Evolutionary conservation across 257 asterid genomes (phyloP).

Genomic region (Thymus mandschuricus): DNA sequence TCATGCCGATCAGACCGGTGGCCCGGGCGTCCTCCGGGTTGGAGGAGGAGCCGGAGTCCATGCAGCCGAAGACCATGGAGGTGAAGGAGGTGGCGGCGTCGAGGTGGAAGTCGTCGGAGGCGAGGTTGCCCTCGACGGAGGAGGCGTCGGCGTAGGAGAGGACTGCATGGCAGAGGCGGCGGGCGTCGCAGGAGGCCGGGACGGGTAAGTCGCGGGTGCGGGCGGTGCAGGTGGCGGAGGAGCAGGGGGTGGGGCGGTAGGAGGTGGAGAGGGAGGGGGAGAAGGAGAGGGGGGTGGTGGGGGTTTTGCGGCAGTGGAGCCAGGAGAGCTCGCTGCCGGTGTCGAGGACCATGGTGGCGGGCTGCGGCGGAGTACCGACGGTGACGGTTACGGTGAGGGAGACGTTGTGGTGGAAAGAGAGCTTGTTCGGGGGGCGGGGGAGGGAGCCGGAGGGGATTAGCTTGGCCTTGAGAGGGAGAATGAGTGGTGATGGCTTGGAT

Average conservation of each 20-base stretch:
- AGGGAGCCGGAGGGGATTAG: conserved; percentile 36
- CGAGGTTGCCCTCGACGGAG: conserved; percentile 76
- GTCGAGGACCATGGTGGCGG: conserved; percentile 81
- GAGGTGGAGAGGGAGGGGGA: conserved; percentile 57
- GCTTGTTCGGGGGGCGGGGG: conserved; percentile 50
- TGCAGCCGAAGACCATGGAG: conserved; percentile 73
- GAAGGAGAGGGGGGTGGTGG: conserved; percentile 44
- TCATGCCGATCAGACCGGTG: conserved; percentile 76
- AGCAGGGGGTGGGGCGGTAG: conserved; percentile 62
- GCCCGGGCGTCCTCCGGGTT: conserved; percentile 62
- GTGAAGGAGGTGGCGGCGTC: conserved; percentile 33
- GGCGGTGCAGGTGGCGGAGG: conserved; percentile 62
- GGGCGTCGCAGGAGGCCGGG: conserved; percentile 78
- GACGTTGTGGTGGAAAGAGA: conserved; percentile 72
- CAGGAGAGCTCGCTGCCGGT: conserved; percentile 92
- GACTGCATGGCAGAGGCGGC: conserved; percentile 57
- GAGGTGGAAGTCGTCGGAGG: conserved; percentile 50
- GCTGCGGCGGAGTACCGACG: conserved; percentile 83
- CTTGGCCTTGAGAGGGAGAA: conserved; percentile 51
- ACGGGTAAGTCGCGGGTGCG: conserved; percentile 61
- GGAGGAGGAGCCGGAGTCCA: conserved; percentile 63
- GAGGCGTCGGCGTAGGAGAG: conserved; percentile 84
- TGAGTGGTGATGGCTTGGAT: conserved; percentile 33
- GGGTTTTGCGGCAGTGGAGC: conserved; percentile 64
- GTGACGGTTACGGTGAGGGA: conserved; percentile 64